These are phyloP conservation scores for Gracilaria gracilis DNA, from an alignment of 23 red algal species.

Conservation along the genomic window DNA sequence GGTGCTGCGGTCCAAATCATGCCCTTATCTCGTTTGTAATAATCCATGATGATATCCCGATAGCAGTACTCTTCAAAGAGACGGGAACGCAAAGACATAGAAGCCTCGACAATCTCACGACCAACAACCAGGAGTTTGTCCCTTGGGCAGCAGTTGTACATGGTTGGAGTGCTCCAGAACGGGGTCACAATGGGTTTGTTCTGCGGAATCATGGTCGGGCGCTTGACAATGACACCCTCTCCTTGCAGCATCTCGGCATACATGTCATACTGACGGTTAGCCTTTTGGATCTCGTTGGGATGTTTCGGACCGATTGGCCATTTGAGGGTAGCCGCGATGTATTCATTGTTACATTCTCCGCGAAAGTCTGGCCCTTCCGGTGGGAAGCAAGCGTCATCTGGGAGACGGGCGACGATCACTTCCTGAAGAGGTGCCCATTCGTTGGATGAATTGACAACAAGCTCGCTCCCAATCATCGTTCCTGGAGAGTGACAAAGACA, in stretches of 20 bases:
- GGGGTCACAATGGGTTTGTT: conserved; percentile 35
- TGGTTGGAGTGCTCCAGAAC: conserved; percentile 17
- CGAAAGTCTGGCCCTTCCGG: conserved; percentile 51
- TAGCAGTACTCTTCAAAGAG: conserved; percentile 56
- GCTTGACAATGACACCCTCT: conserved; percentile 33
- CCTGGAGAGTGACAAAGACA: not conserved
- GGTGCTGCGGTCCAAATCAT: conserved; percentile 53
- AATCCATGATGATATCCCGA: conserved; percentile 44
- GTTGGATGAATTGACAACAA: conserved; percentile 42
- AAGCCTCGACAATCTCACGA: conserved; percentile 17
- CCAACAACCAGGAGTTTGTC: conserved; percentile 45
- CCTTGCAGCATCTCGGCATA: conserved; percentile 33
- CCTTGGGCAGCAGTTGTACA: conserved; percentile 50
- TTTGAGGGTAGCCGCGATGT: conserved; percentile 17
- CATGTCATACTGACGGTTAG: conserved; percentile 30
- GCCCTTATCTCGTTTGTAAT: conserved; percentile 15
- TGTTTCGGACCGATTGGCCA: conserved; percentile 49
- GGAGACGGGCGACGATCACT: conserved; percentile 41
- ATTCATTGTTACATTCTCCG: conserved; percentile 39
- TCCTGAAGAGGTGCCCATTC: conserved; percentile 37
- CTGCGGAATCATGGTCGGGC: conserved; percentile 14
- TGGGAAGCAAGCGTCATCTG: conserved; percentile 46
- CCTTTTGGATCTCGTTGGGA: conserved; percentile 25
- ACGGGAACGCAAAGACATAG: conserved; percentile 14
- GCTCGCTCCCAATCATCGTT: too few relatives aligned